Conservation (phyloP, 2,329 filamentous ascomycete genomes). For the Juglanconis juglandina region DNA sequence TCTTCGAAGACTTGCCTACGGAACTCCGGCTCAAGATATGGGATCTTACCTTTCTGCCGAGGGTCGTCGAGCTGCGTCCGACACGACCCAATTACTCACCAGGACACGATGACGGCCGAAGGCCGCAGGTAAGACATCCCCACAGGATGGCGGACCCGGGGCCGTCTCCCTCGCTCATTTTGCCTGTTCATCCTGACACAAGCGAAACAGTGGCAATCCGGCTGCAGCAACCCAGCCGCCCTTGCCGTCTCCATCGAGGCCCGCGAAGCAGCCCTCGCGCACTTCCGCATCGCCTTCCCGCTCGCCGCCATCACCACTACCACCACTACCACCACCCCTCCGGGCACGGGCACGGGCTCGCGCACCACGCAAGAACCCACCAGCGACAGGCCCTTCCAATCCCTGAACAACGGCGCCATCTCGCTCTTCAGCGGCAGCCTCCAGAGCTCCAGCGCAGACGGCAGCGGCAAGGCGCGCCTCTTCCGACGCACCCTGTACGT, state of each 20-base stretch:
- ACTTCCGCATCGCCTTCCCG: constrained; percentile 30
- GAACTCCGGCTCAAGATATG: constrained; percentile 36
- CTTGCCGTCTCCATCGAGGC: constrained; percentile 31
- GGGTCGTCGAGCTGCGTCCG: constrained; percentile 33
- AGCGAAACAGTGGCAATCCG: constrained; percentile 28
- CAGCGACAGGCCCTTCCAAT: neutral
- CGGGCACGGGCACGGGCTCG: neutral
- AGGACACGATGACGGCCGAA: constrained; percentile 15
- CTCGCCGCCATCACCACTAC: constrained; percentile 20
- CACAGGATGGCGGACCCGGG: neutral
- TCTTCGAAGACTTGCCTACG: constrained; percentile 30
- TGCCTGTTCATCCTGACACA: neutral
- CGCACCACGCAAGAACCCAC: neutral
- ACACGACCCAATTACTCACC: constrained; percentile 29
- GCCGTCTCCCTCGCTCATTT: too few species aligned
- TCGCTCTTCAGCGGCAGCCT: constrained; percentile 17
- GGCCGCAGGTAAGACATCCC: constrained; percentile 6
- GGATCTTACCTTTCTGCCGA: constrained; percentile 30
- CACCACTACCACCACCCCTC: neutral
- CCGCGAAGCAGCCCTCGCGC: constrained; percentile 27
- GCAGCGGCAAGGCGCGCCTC: neutral
- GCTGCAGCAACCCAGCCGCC: constrained; percentile 30
- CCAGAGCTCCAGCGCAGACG: constrained; percentile 1
- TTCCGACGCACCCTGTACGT: constrained; percentile 28
- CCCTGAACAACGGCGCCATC: neutral